Evolutionary conservation across 768 basidiomycete genomes (phyloP).

Genomic region (Tremella yokohamensis): DNA sequence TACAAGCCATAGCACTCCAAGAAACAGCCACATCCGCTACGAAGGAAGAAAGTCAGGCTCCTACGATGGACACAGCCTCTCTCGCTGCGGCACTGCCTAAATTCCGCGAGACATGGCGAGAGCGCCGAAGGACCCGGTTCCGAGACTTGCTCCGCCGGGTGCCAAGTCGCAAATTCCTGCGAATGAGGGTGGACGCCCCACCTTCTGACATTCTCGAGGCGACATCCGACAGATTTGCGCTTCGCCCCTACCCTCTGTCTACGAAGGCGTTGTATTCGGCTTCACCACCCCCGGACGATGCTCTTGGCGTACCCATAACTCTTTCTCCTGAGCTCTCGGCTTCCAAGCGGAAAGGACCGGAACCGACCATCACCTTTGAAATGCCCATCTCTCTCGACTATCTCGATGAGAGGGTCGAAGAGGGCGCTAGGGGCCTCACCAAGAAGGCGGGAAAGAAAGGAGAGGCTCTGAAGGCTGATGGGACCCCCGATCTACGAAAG

Average conservation of each 20-base stretch:
- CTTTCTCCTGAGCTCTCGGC: slow-evolving; percentile 12
- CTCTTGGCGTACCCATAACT: neutral
- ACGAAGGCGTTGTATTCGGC: slow-evolving; percentile 28
- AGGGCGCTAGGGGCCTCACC: slow-evolving; percentile 17
- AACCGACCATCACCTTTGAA: slow-evolving; percentile 38
- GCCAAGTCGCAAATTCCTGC: slow-evolving; percentile 27
- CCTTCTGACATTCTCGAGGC: slow-evolving; percentile 31
- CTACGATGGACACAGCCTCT: too few relatives aligned
- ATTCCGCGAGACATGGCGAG: slow-evolving; percentile 1
- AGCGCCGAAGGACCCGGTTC: slow-evolving; percentile 19
- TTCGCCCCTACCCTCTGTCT: slow-evolving; percentile 35
- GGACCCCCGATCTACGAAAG: slow-evolving; percentile 12
- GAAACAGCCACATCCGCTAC: slow-evolving; percentile 11
- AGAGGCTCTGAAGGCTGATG: slow-evolving; percentile 16
- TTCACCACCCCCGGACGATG: slow-evolving; percentile 28
- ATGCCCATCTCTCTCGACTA: slow-evolving; percentile 39
- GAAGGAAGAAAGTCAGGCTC: neutral
- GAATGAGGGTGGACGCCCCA: slow-evolving; percentile 16
- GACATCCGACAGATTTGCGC: slow-evolving; percentile 37
- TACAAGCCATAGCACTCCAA: slow-evolving; percentile 14
- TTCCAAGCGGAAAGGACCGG: slow-evolving; percentile 2
- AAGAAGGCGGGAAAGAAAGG: slow-evolving; percentile 14
- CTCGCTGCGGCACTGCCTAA: neutral
- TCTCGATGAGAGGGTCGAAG: slow-evolving; percentile 38
- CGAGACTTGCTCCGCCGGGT: slow-evolving; percentile 20